A percentile compares a stretch with the other conserved stretches of the same genome.
Evolutionary conservation across 2,329 filamentous ascomycete genomes (phyloP).

Genomic region (Fusarium compactum): DNA sequence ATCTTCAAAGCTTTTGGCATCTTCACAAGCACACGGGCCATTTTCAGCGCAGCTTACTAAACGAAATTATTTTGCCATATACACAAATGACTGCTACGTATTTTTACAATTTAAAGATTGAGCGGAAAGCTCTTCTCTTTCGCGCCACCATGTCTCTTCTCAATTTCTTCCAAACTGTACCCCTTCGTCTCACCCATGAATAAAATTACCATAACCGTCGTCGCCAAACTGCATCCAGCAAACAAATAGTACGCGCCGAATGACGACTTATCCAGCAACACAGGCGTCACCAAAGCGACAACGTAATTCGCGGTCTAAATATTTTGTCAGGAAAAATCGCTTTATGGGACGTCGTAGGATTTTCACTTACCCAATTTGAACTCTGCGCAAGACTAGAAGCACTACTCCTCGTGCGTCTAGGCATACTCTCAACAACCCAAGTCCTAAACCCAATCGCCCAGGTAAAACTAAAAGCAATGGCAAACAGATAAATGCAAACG

Average conservation of each 20-base stretch:
- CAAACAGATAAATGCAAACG: conserved; percentile 63
- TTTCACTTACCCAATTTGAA: conserved; percentile 59
- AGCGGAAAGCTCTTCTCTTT: conserved; percentile 3
- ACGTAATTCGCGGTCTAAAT: conserved; percentile 57
- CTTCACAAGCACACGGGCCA: too few species aligned
- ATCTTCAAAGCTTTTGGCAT: too few species aligned
- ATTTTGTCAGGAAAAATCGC: too few species aligned
- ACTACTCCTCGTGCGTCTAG: conserved; percentile 64
- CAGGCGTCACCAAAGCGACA: conserved; percentile 59
- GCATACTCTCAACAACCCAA: conserved; percentile 68
- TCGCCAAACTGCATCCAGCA: conserved; percentile 54
- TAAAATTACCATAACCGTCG: conserved; percentile 52
- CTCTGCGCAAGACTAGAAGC: conserved; percentile 67
- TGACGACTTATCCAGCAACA: conserved; percentile 54
- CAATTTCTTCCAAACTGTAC: conserved; percentile 56
- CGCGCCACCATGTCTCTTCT: conserved; percentile 22
- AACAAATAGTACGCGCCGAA: conserved; percentile 62
- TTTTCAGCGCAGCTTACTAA: too few species aligned
- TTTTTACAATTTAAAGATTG: background rate
- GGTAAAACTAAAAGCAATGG: conserved; percentile 58
- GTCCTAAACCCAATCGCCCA: conserved; percentile 68
- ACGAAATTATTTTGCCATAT: too few species aligned
- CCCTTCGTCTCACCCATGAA: conserved; percentile 60
- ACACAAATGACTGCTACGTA: too few species aligned
- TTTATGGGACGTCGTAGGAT: too few species aligned